Percentiles rank a stretch among this genome's conserved stretches.
These are phyloP conservation scores for Penicillium argentinense DNA, from an alignment of 495 filamentous ascomycete species.

Conservation along the genomic window DNA sequence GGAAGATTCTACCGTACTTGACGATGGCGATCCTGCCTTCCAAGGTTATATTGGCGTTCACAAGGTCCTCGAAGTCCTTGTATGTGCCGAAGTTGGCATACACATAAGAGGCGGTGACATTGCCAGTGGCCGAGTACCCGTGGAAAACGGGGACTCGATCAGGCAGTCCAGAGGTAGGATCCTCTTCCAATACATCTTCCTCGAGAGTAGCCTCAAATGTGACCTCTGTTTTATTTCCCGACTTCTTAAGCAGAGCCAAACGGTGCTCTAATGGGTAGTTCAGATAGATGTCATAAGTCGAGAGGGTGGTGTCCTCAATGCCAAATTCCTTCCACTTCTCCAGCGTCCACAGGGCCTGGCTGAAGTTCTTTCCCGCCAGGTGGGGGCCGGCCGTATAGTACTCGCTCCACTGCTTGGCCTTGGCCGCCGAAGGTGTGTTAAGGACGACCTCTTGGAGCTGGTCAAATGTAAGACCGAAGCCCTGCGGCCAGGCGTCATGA, in stretches of 20 bases:
- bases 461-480: conserved; percentile 57
- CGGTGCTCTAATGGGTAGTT: conserved; percentile 86
- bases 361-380: conserved; percentile 84
- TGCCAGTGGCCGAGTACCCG: conserved; percentile 89
- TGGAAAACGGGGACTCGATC: conserved; percentile 91
- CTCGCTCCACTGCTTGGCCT: conserved; percentile 76
- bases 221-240: conserved; percentile 42
- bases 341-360: conserved; percentile 83
- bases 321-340: conserved; percentile 86
- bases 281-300: conserved; percentile 83
- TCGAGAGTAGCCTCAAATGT: conserved; percentile 77
- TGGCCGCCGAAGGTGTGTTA: conserved; percentile 66
- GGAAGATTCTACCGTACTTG: conserved; percentile 84
- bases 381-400: conserved; percentile 92
- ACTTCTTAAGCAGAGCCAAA: conserved; percentile 70
- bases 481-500: conserved; percentile 41
- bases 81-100: conserved; percentile 90
- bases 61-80: conserved; percentile 79
- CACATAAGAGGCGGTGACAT: conserved; percentile 80
- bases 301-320: conserved; percentile 66
- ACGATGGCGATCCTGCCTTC: conserved; percentile 83
- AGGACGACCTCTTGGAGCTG: conserved; percentile 70
- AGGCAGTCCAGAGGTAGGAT: conserved; percentile 68
- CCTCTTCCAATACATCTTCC: conserved; percentile 85
- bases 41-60: conserved; percentile 71